A percentile compares a stretch with the other conserved stretches of the same genome.
Evolutionary conservation across 768 basidiomycete genomes (phyloP).

Genomic region (Psilocybe sp.): DNA sequence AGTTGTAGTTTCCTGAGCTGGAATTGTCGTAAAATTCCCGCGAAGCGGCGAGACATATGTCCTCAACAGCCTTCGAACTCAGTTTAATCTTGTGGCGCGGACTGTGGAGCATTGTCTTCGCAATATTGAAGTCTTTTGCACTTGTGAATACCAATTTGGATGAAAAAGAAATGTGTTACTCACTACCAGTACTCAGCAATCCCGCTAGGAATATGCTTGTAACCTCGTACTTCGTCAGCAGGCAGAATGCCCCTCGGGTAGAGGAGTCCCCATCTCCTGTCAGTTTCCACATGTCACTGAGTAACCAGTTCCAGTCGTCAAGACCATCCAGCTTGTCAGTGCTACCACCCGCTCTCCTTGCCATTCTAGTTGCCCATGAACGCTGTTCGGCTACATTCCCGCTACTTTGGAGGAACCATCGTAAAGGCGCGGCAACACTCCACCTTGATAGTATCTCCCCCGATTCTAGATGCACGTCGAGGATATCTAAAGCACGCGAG

Average conservation of each 20-base stretch:
- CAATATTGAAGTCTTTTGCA: conserved; percentile 60
- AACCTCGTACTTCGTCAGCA: conserved; percentile 68
- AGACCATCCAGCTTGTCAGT: conserved; percentile 51
- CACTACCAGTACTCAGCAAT: conserved; percentile 82
- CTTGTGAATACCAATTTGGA: not conserved
- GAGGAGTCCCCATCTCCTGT: conserved; percentile 60
- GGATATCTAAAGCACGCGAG: conserved; percentile 81
- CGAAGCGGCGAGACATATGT: conserved; percentile 76
- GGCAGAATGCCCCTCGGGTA: conserved; percentile 76
- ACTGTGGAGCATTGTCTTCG: conserved; percentile 54
- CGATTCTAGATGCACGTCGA: conserved; percentile 92
- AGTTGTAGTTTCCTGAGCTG: conserved; percentile 84
- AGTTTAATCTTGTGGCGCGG: conserved; percentile 49
- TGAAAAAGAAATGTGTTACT: conserved; percentile 33
- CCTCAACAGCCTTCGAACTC: conserved; percentile 54
- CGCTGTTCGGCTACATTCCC: conserved; percentile 66
- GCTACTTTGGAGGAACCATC: conserved; percentile 88
- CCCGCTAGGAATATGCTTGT: conserved; percentile 84
- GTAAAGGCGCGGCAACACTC: conserved; percentile 76
- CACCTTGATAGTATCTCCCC: conserved; percentile 91
- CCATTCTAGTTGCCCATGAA: conserved; percentile 85
- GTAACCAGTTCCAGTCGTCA: conserved; percentile 83
- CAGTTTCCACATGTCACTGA: conserved; percentile 89
- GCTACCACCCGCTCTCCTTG: conserved; percentile 59
- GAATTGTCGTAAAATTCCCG: conserved; percentile 96